Evolutionary conservation across 176 grass and related monocot genomes (phyloP).

Genomic region (Zea luxurians): DNA sequence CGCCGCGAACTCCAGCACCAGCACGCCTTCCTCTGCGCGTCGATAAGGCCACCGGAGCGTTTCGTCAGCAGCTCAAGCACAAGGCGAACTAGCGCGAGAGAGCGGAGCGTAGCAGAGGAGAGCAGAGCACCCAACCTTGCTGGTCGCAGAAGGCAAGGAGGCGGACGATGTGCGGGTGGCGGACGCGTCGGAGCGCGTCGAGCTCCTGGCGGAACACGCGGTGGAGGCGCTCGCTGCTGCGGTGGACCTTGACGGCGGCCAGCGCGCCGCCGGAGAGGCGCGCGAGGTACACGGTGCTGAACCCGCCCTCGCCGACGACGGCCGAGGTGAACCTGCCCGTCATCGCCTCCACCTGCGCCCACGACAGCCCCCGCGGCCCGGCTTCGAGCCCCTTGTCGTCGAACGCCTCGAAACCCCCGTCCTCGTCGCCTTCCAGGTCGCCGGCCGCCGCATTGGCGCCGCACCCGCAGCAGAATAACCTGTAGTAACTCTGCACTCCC

Average conservation of each 20-base stretch:
- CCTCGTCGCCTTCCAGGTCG: slow-evolving; percentile 42
- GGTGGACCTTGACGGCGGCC: slow-evolving; percentile 78
- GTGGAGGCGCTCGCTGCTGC: slow-evolving; percentile 86
- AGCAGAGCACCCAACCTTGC: too few species aligned
- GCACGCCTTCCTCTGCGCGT: too few species aligned
- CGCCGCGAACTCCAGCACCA: too few species aligned
- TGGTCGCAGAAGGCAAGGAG: slow-evolving; percentile 83
- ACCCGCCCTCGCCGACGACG: slow-evolving; percentile 61
- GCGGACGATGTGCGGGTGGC: slow-evolving; percentile 74
- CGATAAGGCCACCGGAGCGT: too few species aligned
- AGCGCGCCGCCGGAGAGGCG: not conserved
- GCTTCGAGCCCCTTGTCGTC: too few species aligned
- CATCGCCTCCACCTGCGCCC: slow-evolving; percentile 78
- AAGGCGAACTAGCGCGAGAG: too few species aligned
- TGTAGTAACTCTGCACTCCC: too few species aligned
- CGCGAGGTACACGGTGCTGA: too few species aligned
- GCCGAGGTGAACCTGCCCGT: slow-evolving; percentile 59
- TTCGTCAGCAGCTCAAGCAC: too few species aligned
- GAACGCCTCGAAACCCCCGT: slow-evolving; percentile 14
- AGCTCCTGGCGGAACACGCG: slow-evolving; percentile 88
- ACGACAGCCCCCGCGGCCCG: slow-evolving; percentile 32
- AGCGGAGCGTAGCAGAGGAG: too few species aligned
- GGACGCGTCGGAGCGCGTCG: slow-evolving; percentile 62
- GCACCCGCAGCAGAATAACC: slow-evolving; percentile 36
- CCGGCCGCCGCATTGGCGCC: slow-evolving; percentile 41